Base-by-base conservation (phyloP, 257 asterid species). In the Ilex asprella region DNA sequence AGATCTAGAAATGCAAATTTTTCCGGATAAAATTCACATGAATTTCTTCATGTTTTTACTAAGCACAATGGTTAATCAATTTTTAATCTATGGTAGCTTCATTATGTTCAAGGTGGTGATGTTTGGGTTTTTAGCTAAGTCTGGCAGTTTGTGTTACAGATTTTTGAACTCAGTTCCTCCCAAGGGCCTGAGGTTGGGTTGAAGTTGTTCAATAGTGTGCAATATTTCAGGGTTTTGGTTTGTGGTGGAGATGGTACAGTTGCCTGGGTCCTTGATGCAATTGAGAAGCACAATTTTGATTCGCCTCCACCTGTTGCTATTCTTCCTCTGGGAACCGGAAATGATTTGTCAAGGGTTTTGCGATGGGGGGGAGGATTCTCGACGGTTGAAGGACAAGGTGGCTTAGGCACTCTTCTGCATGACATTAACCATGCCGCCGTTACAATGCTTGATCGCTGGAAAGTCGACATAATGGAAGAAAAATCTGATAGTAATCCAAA, bases 171-270 rank as follows among this genome's bases (percentile, higher is more conserved):
- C 61, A 70, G 81, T 69, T 81, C 94, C 56, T 76, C 81, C 62
- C 88, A 84, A 78, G 95, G 95, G 58, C 96, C 91, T 55, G 95
- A 88, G 73, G 86, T 70, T 58, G 94, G 96, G 61, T 76, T 88
- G 74, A 85, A 88, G 60, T 68, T 85, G 46, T 88, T 88, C 69
- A 72, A 84, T 61, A 72, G 52, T 55, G 84, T 86, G 72, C 95
- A 70, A 29, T 76, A 83, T 76, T 88, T 83, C 44, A 83, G 94
- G 66, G 89, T 88, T 68, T 81, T 88, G 84, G 89, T 86, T 64
- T 86, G 96, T 67, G 96, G 96, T 69, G 96, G 96, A 65, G 96
- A 88, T 69, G 96, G 96, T 46, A 88, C 96, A 9, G 92, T 88
- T 60, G 91, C 96, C 9, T 88, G 96, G 96, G 95, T 88, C 70